Percentiles rank a stretch among this genome's conserved stretches.
phyloP scores from a whole-genome alignment of 805 yeast genomes.

The Candida sanyiensis region DNA sequence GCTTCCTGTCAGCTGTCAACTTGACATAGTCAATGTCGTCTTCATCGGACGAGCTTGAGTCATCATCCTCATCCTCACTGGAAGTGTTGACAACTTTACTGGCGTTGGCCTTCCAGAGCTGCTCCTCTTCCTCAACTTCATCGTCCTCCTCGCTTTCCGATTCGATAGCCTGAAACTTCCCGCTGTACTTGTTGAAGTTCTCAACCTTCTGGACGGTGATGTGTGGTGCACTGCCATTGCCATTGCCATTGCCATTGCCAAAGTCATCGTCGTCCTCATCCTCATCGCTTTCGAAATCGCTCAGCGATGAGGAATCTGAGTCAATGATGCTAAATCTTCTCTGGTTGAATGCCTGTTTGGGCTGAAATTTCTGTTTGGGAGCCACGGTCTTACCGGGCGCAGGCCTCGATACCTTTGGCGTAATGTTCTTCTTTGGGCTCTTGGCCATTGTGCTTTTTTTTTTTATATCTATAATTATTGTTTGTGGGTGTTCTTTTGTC shows the following conservation, averaged over 20 bases:
- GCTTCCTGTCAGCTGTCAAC: conserved; percentile 61
- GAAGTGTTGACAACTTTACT: conserved; percentile 28
- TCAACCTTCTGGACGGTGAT: conserved; percentile 15
- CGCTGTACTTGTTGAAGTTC: conserved; percentile 5
- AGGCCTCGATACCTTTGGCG: conserved; percentile 24
- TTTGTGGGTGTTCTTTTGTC: neutral
- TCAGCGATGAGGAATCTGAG: conserved; percentile 36
- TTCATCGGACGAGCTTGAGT: conserved; percentile 51
- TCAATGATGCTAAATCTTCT: conserved; percentile 40
- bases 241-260: conserved; percentile 27
- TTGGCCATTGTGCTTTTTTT: conserved; percentile 1
- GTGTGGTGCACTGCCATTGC: conserved; percentile 19
- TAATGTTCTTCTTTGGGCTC: conserved; percentile 21
- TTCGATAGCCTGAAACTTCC: conserved; percentile 30
- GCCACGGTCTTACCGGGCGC: conserved; percentile 26
- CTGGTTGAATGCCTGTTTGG: conserved; percentile 22
- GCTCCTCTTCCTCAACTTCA: conserved; percentile 25
- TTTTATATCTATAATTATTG: neutral
- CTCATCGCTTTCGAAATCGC: conserved; percentile 34
- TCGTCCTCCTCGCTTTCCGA: conserved; percentile 28
- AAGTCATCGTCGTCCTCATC: conserved; percentile 19
- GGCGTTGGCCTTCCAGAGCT: conserved; percentile 24
- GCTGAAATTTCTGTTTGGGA: conserved; percentile 16
- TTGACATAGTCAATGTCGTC: conserved; percentile 68
- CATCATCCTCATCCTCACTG: conserved; percentile 30